Evolutionary conservation across 768 basidiomycete species (phyloP).

Genomic region (Daedalea quercina): DNA sequence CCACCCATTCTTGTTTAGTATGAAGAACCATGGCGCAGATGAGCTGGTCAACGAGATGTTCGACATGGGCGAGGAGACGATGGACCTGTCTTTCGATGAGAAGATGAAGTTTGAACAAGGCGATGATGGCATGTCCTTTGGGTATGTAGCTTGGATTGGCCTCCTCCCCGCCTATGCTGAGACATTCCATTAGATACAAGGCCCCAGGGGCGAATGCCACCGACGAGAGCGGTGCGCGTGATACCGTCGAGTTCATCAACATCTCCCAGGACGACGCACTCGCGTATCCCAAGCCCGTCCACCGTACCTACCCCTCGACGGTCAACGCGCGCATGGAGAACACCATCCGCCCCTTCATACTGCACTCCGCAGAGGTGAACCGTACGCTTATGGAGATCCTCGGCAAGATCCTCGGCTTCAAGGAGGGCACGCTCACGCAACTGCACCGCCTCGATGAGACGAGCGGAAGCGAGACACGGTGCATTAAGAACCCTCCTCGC

Average conservation of each 20-base stretch:
- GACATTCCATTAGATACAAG: slow-evolving; percentile 15
- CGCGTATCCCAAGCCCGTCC: slow-evolving; percentile 19
- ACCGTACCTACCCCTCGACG: slow-evolving; percentile 25
- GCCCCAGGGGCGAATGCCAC: slow-evolving; percentile 24
- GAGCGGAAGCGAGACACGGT: slow-evolving; percentile 27
- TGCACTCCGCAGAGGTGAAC: slow-evolving; percentile 21
- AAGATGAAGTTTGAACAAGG: slow-evolving; percentile 37
- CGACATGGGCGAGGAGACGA: slow-evolving; percentile 31
- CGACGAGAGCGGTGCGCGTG: slow-evolving; percentile 22
- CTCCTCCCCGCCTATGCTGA: neutral
- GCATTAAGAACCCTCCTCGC: slow-evolving; percentile 26
- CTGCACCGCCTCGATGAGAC: slow-evolving; percentile 20
- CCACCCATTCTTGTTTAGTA: neutral
- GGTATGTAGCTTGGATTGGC: slow-evolving; percentile 11
- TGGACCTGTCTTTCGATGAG: slow-evolving; percentile 33
- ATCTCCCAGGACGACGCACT: slow-evolving; percentile 29
- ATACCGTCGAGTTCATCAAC: slow-evolving; percentile 28
- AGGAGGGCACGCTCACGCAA: slow-evolving; percentile 18
- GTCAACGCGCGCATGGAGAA: slow-evolving; percentile 22
- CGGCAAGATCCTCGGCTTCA: slow-evolving; percentile 24
- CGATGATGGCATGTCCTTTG: slow-evolving; percentile 30
- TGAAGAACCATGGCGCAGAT: slow-evolving; percentile 29
- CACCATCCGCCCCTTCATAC: slow-evolving; percentile 20
- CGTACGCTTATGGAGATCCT: slow-evolving; percentile 21
- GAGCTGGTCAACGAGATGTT: slow-evolving; percentile 31